phyloP scores from a whole-genome alignment of 2,329 filamentous ascomycete species.

The Helminthosporium solani region DNA sequence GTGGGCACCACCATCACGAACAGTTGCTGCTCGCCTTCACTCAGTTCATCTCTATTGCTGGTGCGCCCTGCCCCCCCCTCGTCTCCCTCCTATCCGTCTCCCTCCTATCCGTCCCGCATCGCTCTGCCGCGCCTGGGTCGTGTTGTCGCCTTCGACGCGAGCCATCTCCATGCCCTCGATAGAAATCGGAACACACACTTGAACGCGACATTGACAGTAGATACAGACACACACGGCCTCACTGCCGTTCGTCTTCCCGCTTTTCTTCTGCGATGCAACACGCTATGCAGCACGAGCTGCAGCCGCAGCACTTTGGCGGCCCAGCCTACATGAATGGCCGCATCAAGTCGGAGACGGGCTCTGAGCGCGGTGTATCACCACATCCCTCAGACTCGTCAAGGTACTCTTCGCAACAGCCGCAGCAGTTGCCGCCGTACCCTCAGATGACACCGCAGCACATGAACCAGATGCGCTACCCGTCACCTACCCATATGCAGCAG shows the following conservation, averaged over 20 bases:
- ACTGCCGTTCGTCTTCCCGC: conserved; percentile 36
- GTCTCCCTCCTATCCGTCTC: conserved; percentile 11
- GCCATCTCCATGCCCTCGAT: conserved; percentile 24
- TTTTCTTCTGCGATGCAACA: conserved; percentile 44
- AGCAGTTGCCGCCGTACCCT: conserved; percentile 50
- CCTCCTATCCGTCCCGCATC: too few species aligned
- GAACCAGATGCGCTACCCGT: conserved; percentile 57
- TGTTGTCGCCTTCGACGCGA: conserved; percentile 6
- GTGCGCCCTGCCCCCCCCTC: conserved; percentile 14
- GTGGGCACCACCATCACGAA: conserved; percentile 21
- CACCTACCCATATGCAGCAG: conserved; percentile 52
- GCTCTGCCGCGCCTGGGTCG: conserved; percentile 3
- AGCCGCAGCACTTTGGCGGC: conserved; percentile 49
- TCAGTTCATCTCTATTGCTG: conserved; percentile 25
- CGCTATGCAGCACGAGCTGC: conserved; percentile 45
- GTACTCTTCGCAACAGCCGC: conserved; percentile 59
- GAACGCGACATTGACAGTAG: conserved; percentile 45
- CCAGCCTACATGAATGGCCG: conserved; percentile 50
- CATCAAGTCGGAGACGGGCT: conserved; percentile 60
- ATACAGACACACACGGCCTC: conserved; percentile 39
- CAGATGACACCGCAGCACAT: conserved; percentile 52
- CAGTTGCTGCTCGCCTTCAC: conserved; percentile 18
- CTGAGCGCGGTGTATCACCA: conserved; percentile 59
- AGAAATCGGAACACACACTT: conserved; percentile 46
- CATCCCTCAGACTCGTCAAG: conserved; percentile 58